Conservation (phyloP, 2,329 filamentous ascomycete species). For the Dendrostoma leiphaemia region DNA sequence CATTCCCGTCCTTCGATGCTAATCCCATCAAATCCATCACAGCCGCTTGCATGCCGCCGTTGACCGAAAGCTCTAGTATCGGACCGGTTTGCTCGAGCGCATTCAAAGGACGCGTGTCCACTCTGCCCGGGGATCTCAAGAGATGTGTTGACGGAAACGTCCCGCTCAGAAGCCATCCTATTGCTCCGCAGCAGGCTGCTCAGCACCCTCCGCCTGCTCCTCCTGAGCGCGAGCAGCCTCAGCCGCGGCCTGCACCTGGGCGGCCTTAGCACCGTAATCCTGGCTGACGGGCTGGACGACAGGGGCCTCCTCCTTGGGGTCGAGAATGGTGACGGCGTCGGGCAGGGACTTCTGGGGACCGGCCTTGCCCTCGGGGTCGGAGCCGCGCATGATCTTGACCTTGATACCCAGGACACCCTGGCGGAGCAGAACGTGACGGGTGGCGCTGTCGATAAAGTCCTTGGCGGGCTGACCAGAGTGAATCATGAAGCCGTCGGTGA, state of each 20-base stretch:
- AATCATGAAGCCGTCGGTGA: slow-evolving; percentile 99
- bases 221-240: slow-evolving; percentile 55
- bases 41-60: slow-evolving; percentile 7
- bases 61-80: background rate
- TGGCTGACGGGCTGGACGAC: slow-evolving; percentile 94
- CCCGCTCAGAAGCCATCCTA: slow-evolving; percentile 30
- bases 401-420: slow-evolving; percentile 99
- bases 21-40: slow-evolving; percentile 3
- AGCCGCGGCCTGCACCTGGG: slow-evolving; percentile 62
- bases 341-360: slow-evolving; percentile 96
- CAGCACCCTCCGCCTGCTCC: slow-evolving; percentile 45
- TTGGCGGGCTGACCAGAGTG: slow-evolving; percentile 99
- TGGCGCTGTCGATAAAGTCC: slow-evolving; percentile 99
- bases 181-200: slow-evolving; percentile 50
- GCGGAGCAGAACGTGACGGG: slow-evolving; percentile 98
- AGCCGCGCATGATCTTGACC: slow-evolving; percentile 99
- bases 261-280: slow-evolving; percentile 96
- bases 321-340: slow-evolving; percentile 98
- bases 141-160: slow-evolving; percentile 11
- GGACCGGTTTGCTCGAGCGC: background rate
- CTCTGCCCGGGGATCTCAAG: background rate
- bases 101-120: background rate
- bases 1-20: slow-evolving; percentile 6
- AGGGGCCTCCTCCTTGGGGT: slow-evolving; percentile 98
- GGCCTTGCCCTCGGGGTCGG: slow-evolving; percentile 98